A percentile compares a stretch with the other conserved stretches of the same genome.
Conservation (phyloP, 2,329 filamentous ascomycete species). For the Xylariaceae sp. region DNA sequence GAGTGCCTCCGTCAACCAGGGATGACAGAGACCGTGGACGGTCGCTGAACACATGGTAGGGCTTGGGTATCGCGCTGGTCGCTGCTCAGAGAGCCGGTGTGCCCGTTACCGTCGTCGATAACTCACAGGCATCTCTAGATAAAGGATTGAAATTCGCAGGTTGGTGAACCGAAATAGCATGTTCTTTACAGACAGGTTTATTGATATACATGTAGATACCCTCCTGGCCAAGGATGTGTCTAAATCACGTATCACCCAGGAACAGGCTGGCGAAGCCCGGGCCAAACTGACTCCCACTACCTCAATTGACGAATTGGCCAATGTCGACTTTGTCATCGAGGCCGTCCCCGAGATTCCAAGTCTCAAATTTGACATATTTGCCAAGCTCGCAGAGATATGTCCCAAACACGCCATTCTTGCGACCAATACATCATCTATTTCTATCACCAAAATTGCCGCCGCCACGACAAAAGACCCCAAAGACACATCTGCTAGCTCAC, state of each 20-base stretch:
- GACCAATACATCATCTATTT: slow-evolving; percentile 98
- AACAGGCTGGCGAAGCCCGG: slow-evolving; percentile 72
- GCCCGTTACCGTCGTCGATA: slow-evolving; percentile 83
- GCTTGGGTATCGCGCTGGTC: slow-evolving; percentile 91
- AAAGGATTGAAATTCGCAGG: slow-evolving; percentile 89
- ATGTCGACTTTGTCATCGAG: slow-evolving; percentile 97
- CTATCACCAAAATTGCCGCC: slow-evolving; percentile 92
- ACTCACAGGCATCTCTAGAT: slow-evolving; percentile 76
- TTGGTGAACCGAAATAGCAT: slow-evolving; percentile 38
- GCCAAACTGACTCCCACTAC: slow-evolving; percentile 68
- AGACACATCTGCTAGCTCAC: slow-evolving; percentile 76
- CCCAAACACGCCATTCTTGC: slow-evolving; percentile 85
- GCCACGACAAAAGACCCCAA: slow-evolving; percentile 75
- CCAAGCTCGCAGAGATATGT: slow-evolving; percentile 75
- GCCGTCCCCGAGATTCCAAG: slow-evolving; percentile 89
- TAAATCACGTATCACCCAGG: slow-evolving; percentile 81
- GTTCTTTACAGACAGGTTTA: not conserved
- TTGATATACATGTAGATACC: slow-evolving; percentile 60
- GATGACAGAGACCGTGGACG: slow-evolving; percentile 15
- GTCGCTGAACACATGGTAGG: slow-evolving; percentile 51
- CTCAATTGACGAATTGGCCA: slow-evolving; percentile 70
- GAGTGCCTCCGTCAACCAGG: slow-evolving; percentile 40
- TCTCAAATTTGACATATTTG: slow-evolving; percentile 86
- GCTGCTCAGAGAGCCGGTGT: slow-evolving; percentile 81
- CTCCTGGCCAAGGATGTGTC: slow-evolving; percentile 88